phyloP scores from a whole-genome alignment of 306 rosid species.

The Casuarina equisetifolia region DNA sequence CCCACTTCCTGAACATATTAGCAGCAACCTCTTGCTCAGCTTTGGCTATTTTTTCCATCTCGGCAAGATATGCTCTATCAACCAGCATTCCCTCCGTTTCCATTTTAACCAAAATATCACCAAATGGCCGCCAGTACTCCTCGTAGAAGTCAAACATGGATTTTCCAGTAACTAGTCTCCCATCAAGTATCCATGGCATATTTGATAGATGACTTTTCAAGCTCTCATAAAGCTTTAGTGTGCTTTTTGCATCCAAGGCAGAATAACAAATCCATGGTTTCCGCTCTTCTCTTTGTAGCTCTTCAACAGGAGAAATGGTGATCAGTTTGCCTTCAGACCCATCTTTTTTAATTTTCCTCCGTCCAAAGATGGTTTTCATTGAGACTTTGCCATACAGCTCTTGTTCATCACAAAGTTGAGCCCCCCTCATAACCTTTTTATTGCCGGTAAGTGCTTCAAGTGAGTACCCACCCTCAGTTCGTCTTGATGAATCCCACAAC shows the following conservation, averaged over 20 bases:
- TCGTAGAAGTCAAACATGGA: constrained; percentile 82
- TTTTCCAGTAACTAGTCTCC: constrained; percentile 35
- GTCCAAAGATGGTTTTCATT: constrained; percentile 61
- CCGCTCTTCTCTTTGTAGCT: constrained; percentile 78
- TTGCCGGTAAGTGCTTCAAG: constrained; percentile 87
- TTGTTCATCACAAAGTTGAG: constrained; percentile 28
- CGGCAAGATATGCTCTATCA: constrained; percentile 75
- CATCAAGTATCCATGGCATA: constrained; percentile 41
- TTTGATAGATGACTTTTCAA: constrained; percentile 36
- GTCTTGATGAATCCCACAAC: constrained; percentile 94
- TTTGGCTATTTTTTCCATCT: constrained; percentile 84
- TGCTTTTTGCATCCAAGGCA: constrained; percentile 56
- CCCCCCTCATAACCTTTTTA: constrained; percentile 66
- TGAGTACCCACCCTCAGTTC: constrained; percentile 79
- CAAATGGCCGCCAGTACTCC: constrained; percentile 88
- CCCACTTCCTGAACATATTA: constrained; percentile 89
- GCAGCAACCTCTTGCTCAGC: constrained; percentile 77
- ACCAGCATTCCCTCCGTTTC: constrained; percentile 97
- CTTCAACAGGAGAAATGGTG: constrained; percentile 81
- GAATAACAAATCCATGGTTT: constrained; percentile 57
- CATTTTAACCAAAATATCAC: constrained; percentile 83
- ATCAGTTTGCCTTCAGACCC: constrained; percentile 58
- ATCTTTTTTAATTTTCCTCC: constrained; percentile 51
- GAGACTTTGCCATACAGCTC: constrained; percentile 58
- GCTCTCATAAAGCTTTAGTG: constrained; percentile 56